phyloP scores from a whole-genome alignment of 2,329 filamentous ascomycete species.

The Fusarium bactridioides region DNA sequence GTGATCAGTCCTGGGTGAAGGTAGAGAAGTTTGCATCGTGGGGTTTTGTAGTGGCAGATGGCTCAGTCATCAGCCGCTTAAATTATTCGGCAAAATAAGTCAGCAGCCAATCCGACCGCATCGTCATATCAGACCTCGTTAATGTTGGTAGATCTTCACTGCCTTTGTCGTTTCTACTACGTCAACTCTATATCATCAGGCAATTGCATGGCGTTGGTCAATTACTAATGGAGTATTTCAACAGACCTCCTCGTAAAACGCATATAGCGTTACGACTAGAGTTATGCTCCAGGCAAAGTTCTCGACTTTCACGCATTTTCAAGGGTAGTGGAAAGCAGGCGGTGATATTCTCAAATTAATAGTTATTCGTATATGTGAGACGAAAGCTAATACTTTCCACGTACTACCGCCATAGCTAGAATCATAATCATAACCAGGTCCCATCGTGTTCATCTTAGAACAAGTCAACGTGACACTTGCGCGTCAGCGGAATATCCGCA shows the following conservation, averaged over 20 bases:
- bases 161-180: not conserved
- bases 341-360: not conserved
- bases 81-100: slow-evolving; percentile 3
- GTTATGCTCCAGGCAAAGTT: too few species aligned
- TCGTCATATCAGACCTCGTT: not conserved
- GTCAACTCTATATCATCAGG: not conserved
- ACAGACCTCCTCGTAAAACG: not conserved
- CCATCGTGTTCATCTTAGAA: not conserved
- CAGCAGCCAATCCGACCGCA: not conserved
- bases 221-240: not conserved
- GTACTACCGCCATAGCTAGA: not conserved
- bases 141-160: not conserved
- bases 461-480: slow-evolving; percentile 5
- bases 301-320: too few species aligned
- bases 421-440: not conserved
- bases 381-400: not conserved
- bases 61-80: not conserved
- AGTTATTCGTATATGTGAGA: not conserved
- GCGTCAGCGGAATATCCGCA: slow-evolving; percentile 34
- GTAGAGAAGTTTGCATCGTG: not conserved
- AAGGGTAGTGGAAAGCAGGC: too few species aligned
- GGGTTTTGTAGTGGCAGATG: not conserved
- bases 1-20: not conserved
- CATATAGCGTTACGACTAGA: too few species aligned
- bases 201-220: too few species aligned